These are phyloP conservation scores for Populus hybrid DNA, from an alignment of 441 rosid species.

Conservation along the genomic window DNA sequence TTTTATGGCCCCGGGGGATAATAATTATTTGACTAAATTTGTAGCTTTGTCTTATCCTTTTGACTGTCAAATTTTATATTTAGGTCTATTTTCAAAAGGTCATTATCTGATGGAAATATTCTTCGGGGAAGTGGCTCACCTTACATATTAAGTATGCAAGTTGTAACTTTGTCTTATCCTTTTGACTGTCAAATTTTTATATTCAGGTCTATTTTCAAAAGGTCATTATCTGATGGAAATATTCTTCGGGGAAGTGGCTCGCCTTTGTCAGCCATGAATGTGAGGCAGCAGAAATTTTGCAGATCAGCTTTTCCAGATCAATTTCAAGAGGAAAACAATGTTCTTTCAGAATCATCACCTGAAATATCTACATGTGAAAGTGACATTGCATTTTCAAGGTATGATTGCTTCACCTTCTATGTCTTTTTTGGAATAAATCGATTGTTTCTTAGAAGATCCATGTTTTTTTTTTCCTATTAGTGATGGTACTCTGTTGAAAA, in stretches of 20 bases:
- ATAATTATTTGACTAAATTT: background rate
- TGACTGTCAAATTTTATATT: constrained; percentile 25
- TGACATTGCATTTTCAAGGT: constrained; percentile 70
- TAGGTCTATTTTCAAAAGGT: constrained; percentile 77
- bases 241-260: constrained; percentile 51
- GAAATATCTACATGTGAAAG: constrained; percentile 74
- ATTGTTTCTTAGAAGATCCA: background rate
- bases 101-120: constrained; percentile 88
- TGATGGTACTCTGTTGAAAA: no score
- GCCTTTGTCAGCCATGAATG: constrained; percentile 46
- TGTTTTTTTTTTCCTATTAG: no score
- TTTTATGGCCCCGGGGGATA: no score
- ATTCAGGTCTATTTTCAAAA: constrained; percentile 66
- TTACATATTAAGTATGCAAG: background rate
- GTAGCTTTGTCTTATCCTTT: background rate
- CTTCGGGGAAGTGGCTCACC: constrained; percentile 49
- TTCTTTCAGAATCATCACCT: constrained; percentile 68
- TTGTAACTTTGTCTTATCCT: background rate
- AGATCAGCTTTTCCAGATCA: constrained; percentile 42
- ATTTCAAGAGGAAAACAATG: constrained; percentile 40
- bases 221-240: constrained; percentile 93
- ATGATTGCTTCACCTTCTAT: constrained; percentile 22
- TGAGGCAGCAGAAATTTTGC: constrained; percentile 45
- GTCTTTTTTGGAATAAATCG: background rate
- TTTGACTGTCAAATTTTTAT: constrained; percentile 22